Conservation (phyloP, 352 stramenopile species). For the Phytophthora sansomeana region DNA sequence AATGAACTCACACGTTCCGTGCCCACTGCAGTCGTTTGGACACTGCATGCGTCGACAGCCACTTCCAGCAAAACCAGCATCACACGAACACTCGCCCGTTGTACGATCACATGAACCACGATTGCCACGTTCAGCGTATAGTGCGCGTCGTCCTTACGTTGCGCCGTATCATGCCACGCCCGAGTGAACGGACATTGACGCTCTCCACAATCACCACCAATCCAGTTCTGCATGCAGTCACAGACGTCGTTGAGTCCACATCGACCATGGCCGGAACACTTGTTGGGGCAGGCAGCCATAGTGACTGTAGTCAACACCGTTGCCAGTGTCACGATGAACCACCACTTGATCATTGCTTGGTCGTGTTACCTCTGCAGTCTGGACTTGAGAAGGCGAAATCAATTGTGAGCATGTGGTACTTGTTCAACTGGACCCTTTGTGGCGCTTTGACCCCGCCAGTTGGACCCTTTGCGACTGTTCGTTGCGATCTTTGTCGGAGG, state of each 20-base stretch:
- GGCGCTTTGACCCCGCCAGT: too few species aligned
- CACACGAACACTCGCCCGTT: constrained; percentile 82
- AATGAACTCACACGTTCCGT: constrained; percentile 78
- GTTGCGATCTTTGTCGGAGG: too few species aligned
- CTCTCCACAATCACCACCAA: constrained; percentile 66
- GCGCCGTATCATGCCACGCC: constrained; percentile 65
- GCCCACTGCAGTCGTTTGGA: constrained; percentile 56
- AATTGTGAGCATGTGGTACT: constrained; percentile 15
- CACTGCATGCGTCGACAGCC: constrained; percentile 74
- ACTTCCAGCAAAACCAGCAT: constrained; percentile 78
- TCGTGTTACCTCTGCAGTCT: not conserved
- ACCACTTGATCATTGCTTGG: constrained; percentile 34
- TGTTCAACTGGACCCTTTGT: too few species aligned
- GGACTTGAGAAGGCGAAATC: constrained; percentile 25
- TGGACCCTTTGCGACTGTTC: too few species aligned
- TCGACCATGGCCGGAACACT: constrained; percentile 67
- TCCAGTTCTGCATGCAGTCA: constrained; percentile 68
- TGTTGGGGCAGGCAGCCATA: constrained; percentile 58
- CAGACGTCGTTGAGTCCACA: constrained; percentile 73
- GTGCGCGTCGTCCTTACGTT: constrained; percentile 59
- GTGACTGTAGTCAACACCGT: constrained; percentile 40
- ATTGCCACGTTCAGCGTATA: constrained; percentile 63
- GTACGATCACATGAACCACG: constrained; percentile 78
- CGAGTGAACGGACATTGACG: constrained; percentile 56
- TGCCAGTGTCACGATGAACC: constrained; percentile 49